Evolutionary conservation across 257 asterid species (phyloP), one percentile per base, ranked within the genome.

Genomic region (Gardenia jasminoides): DNA sequence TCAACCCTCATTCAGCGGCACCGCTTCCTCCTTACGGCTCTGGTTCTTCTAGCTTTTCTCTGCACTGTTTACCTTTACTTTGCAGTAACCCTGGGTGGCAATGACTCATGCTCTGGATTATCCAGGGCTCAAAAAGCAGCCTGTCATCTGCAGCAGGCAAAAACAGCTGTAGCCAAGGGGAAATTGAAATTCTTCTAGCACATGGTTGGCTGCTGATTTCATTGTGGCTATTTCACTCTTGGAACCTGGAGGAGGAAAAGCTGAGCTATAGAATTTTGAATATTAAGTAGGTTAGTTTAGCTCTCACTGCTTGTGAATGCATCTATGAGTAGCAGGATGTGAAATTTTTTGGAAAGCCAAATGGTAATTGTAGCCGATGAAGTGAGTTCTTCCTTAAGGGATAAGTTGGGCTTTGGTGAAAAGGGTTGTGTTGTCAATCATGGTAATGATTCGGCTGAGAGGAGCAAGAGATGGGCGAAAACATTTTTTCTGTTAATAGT

Each of bases 41-140:
- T 88, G 31, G 90, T 66, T 26, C 85, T 88, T 47, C 83, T 88
- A 73, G 78, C 85, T 41, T 86, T 88, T 74, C 86, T 86, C 33
- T 88, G 91, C 88, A 88, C 90, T 3, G n/a, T 88, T 62, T 88
- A 84, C 78, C 87, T 88, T 19, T 88, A 88, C 80, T 88, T 88
- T 81, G 91, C 91, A 16, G 87, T 88, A 78, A 86, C 91, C 58
- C 81, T 86, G 13, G 89, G 89, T 31, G 70, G 81, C 59, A 65
- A 43, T 26, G 82, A 84, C 43, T 36, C 79, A 0, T 88, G 90
- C 67, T 74, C 86, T 26, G 90, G 83, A 50, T 79, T 86, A 79
- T 66, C 85, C 7, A 82, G 87, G 30, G 67, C 80, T 9, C 80
- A 83, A 80, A 84, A 84, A 70, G 89, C 89, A 33, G 78, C 85